Conservation (phyloP, 768 basidiomycete genomes). For the Pluteus cervinus region DNA sequence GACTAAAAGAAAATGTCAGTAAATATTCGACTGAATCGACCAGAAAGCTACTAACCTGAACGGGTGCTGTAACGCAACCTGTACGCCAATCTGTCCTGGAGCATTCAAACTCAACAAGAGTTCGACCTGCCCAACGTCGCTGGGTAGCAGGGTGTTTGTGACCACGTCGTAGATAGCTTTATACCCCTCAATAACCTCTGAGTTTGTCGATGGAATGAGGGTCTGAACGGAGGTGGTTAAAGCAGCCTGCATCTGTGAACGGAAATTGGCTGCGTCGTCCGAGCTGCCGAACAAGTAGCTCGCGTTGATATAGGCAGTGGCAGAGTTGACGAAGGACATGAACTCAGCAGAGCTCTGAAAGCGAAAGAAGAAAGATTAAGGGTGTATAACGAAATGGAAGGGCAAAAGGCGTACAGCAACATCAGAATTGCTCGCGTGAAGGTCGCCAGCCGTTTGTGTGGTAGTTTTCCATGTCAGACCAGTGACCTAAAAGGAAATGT, state of each 20-base stretch:
- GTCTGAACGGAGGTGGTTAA: slow-evolving; percentile 21
- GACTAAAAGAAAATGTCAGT: slow-evolving; percentile 21
- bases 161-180: slow-evolving; percentile 46
- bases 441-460: slow-evolving; percentile 27
- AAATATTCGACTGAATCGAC: neutral
- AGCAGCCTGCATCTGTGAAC: slow-evolving; percentile 14
- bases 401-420: slow-evolving; percentile 19
- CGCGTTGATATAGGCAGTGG: slow-evolving; percentile 54
- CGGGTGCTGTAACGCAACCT: slow-evolving; percentile 63
- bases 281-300: slow-evolving; percentile 34
- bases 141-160: slow-evolving; percentile 30
- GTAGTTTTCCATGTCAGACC: slow-evolving; percentile 18
- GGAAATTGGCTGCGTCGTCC: slow-evolving; percentile 4
- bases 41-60: slow-evolving; percentile 30
- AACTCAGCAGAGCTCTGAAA: slow-evolving; percentile 31
- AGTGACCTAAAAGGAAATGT: slow-evolving; percentile 14
- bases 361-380: neutral
- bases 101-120: slow-evolving; percentile 39
- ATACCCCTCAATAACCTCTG: slow-evolving; percentile 46
- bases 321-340: slow-evolving; percentile 57
- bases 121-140: slow-evolving; percentile 48
- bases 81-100: slow-evolving; percentile 40
- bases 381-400: neutral
- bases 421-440: slow-evolving; percentile 19
- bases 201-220: slow-evolving; percentile 38